phyloP scores from a whole-genome alignment of 495 filamentous ascomycete genomes.

The Pseudoneurospora amorphoporcata region DNA sequence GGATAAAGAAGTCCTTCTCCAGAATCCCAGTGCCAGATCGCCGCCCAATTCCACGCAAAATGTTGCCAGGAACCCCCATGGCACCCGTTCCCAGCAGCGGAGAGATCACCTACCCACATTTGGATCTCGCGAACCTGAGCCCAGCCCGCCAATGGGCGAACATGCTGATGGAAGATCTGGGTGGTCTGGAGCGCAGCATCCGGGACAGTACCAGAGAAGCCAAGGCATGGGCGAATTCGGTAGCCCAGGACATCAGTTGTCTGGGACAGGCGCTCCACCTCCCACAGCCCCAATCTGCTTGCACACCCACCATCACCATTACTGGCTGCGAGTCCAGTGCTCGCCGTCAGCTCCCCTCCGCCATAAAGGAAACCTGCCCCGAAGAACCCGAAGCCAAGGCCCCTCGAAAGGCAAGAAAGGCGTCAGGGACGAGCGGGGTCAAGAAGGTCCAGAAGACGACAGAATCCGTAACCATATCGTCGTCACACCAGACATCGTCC shows the following conservation, averaged over 20 bases:
- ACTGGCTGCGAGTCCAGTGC: conserved; percentile 34
- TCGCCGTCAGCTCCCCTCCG: background rate
- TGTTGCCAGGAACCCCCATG: background rate
- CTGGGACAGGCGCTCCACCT: background rate
- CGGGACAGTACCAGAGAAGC: conserved; percentile 1
- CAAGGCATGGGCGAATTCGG: conserved; percentile 2
- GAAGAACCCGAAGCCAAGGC: conserved; percentile 1
- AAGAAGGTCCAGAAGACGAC: background rate
- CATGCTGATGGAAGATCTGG: conserved; percentile 11
- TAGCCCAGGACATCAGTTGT: background rate
- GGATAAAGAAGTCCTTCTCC: background rate
- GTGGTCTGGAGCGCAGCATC: conserved; percentile 6
- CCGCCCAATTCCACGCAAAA: background rate
- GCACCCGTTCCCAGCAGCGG: conserved; percentile 1
- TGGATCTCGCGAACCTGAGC: conserved; percentile 10
- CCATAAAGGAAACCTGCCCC: background rate
- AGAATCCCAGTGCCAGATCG: background rate
- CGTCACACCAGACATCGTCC: conserved; percentile 8
- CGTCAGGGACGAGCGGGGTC: background rate
- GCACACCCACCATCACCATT: conserved; percentile 48
- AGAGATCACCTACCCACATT: background rate
- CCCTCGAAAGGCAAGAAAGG: background rate
- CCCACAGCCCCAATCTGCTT: conserved; percentile 27
- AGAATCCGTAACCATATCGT: background rate
- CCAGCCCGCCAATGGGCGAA: conserved; percentile 11